Evolutionary conservation across 2,329 filamentous ascomycete species (phyloP).

Genomic region (Aspergillus sp.): DNA sequence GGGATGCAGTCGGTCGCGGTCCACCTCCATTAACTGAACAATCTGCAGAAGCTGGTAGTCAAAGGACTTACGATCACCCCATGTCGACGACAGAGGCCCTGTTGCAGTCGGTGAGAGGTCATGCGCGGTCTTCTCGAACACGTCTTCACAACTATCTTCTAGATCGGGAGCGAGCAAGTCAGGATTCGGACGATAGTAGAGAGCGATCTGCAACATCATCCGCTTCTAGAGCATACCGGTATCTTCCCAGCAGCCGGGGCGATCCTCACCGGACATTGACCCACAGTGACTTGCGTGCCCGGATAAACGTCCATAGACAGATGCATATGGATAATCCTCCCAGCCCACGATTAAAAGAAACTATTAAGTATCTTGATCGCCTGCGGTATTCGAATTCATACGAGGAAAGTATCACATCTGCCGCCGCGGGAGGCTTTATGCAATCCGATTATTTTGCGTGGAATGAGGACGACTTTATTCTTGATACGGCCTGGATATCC

Average conservation of each 20-base stretch:
- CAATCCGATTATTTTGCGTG: slow-evolving; percentile 50
- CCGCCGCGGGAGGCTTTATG: slow-evolving; percentile 50
- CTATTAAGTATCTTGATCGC: slow-evolving; percentile 58
- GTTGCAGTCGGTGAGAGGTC: slow-evolving; percentile 37
- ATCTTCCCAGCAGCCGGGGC: slow-evolving; percentile 23
- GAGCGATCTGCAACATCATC: slow-evolving; percentile 7
- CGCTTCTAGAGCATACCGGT: slow-evolving; percentile 26
- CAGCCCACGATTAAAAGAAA: slow-evolving; percentile 47
- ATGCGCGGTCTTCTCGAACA: slow-evolving; percentile 33
- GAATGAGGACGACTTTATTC: slow-evolving; percentile 53
- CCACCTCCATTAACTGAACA: slow-evolving; percentile 15
- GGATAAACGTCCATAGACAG: slow-evolving; percentile 32
- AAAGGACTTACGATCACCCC: slow-evolving; percentile 17
- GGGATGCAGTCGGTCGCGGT: slow-evolving; percentile 14
- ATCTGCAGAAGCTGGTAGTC: slow-evolving; percentile 16
- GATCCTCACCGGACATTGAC: slow-evolving; percentile 25
- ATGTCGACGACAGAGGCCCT: slow-evolving; percentile 34
- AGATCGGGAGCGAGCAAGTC: slow-evolving; percentile 25
- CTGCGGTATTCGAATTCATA: slow-evolving; percentile 51
- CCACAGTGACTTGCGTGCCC: slow-evolving; percentile 30
- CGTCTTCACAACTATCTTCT: slow-evolving; percentile 37
- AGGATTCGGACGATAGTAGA: slow-evolving; percentile 21
- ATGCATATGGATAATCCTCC: slow-evolving; percentile 29
- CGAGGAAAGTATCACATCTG: slow-evolving; percentile 51
- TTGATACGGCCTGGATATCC: slow-evolving; percentile 49